Evolutionary conservation across 495 filamentous ascomycete species (phyloP).

Genomic region (Aspergillus funiculosus): DNA sequence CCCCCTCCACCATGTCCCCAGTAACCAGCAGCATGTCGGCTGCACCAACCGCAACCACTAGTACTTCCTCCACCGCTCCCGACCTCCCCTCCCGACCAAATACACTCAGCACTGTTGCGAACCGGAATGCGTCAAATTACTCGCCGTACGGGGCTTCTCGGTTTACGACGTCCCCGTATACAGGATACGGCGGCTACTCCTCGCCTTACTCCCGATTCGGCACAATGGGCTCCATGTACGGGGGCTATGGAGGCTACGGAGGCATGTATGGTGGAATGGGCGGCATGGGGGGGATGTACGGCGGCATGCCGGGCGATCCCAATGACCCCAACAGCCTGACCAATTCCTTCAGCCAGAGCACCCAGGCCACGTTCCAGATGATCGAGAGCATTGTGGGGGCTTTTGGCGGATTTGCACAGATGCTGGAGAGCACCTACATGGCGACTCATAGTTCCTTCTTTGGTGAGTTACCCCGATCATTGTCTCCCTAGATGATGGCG

Average conservation of each 20-base stretch:
- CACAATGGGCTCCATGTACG: conserved; percentile 50
- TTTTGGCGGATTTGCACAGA: conserved; percentile 93
- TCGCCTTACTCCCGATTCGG: conserved; percentile 66
- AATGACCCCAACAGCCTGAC: conserved; percentile 93
- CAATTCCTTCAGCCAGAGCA: conserved; percentile 83
- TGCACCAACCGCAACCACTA: conserved; percentile 37
- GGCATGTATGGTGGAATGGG: conserved; percentile 52
- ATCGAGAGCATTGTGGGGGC: conserved; percentile 98
- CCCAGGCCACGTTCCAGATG: conserved; percentile 97
- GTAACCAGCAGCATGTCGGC: conserved; percentile 34
- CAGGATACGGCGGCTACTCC: conserved; percentile 50
- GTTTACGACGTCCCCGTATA: conserved; percentile 48
- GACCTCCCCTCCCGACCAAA: conserved; percentile 76
- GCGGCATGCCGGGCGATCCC: conserved; percentile 54
- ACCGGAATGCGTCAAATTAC: conserved; percentile 77
- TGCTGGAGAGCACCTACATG: conserved; percentile 99
- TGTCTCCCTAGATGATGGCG: too few relatives aligned
- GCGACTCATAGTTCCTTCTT: conserved; percentile 99
- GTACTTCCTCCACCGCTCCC: conserved; percentile 51
- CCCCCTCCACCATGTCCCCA: conserved; percentile 32
- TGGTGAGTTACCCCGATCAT: conserved; percentile 53
- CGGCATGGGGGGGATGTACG: conserved; percentile 45
- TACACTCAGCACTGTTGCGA: conserved; percentile 68
- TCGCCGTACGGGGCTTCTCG: conserved; percentile 65
- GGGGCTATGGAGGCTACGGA: conserved; percentile 49